Percentiles rank a stretch among this genome's conserved stretches.
Evolutionary conservation across 805 yeast genomes (phyloP).

Genomic region (Osmozyma mogii): DNA sequence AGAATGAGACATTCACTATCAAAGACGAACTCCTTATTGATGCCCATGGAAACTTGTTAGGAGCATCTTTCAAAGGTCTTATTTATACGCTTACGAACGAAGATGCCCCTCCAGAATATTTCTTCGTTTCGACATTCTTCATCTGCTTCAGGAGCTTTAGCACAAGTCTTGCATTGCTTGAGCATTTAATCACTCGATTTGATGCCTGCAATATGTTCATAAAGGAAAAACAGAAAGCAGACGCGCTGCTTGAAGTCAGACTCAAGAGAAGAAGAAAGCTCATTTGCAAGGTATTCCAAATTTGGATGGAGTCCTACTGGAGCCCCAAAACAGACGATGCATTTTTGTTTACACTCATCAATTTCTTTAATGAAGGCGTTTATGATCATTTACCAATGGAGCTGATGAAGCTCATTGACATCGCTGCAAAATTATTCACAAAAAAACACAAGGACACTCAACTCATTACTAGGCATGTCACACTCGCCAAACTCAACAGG

Average conservation of each 20-base stretch:
- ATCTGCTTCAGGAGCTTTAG: conserved; percentile 70
- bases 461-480: conserved; percentile 45
- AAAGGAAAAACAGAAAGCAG: conserved; percentile 6
- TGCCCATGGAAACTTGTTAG: conserved; percentile 45
- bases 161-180: conserved; percentile 56
- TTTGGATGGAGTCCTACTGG: conserved; percentile 93
- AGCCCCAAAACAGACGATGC: conserved; percentile 51
- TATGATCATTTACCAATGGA: conserved; percentile 56
- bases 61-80: conserved; percentile 66
- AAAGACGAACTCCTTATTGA: conserved; percentile 46
- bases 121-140: conserved; percentile 67
- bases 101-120: conserved; percentile 52
- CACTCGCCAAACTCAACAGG: conserved; percentile 27
- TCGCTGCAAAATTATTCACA: conserved; percentile 53
- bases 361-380: conserved; percentile 75
- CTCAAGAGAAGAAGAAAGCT: conserved; percentile 56
- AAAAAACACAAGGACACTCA: conserved; percentile 29
- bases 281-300: conserved; percentile 60
- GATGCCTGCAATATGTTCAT: conserved; percentile 32
- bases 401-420: conserved; percentile 50
- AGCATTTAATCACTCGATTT: conserved; percentile 58
- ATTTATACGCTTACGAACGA: conserved; percentile 64
- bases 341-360: conserved; percentile 60
- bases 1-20: conserved; percentile 11
- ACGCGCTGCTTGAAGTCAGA: conserved; percentile 22